These are phyloP conservation scores for Pseudogymnoascus sp. DNA, from an alignment of 2,329 filamentous ascomycete species.

Conservation along the genomic window DNA sequence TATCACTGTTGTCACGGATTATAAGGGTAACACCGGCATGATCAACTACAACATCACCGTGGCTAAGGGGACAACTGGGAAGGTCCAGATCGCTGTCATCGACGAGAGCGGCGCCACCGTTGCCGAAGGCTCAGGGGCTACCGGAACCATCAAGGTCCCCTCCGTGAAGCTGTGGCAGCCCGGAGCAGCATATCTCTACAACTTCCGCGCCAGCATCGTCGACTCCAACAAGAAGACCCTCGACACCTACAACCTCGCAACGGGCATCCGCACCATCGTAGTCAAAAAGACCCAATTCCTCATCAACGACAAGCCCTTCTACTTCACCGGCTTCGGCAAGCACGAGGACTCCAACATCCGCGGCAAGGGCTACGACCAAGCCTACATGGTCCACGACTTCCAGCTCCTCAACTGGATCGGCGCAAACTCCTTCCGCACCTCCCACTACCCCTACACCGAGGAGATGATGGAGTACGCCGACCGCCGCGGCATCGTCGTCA, in stretches of 20 bases:
- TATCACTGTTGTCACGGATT: conserved; percentile 20
- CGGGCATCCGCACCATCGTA: conserved; percentile 21
- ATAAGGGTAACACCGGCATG: conserved; percentile 13
- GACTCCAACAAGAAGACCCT: conserved; percentile 9
- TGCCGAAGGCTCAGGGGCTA: conserved; percentile 1
- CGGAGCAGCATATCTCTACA: conserved; percentile 24
- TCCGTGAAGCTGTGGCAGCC: conserved; percentile 23
- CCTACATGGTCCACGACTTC: conserved; percentile 28
- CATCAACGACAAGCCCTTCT: conserved; percentile 25
- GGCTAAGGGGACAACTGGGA: neutral
- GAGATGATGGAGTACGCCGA: conserved; percentile 26
- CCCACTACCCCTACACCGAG: conserved; percentile 27
- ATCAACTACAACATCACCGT: conserved; percentile 13
- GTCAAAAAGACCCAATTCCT: conserved; percentile 20
- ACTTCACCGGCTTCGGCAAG: conserved; percentile 27
- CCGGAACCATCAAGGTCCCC: conserved; percentile 15
- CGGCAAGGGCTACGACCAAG: conserved; percentile 25
- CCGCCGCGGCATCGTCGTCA: conserved; percentile 24
- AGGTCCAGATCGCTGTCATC: neutral
- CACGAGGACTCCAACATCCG: conserved; percentile 25
- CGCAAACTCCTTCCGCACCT: conserved; percentile 28
- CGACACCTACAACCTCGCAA: conserved; percentile 20
- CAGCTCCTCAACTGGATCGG: conserved; percentile 25
- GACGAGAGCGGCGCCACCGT: conserved; percentile 14
- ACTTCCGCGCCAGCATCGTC: conserved; percentile 18